phyloP scores from a whole-genome alignment of 106 monocot genomes.

The Phalaenopsis aphrodite region DNA sequence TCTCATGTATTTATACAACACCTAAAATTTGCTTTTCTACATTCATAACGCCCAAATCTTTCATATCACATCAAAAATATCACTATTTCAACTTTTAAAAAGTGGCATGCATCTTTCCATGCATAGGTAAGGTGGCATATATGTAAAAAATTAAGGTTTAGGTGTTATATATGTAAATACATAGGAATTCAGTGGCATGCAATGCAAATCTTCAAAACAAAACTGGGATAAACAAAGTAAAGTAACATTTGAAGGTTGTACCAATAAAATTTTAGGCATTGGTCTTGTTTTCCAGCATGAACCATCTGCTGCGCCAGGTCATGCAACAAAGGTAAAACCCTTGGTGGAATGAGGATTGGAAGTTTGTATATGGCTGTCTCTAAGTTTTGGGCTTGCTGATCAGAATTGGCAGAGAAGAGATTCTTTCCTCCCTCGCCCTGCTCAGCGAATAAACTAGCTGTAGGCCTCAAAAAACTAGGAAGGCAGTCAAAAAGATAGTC shows the following conservation, averaged over 20 bases:
- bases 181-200: no score
- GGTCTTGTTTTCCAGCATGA: slow-evolving; percentile 67
- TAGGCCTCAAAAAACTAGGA: slow-evolving; percentile 54
- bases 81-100: no score
- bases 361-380: slow-evolving; percentile 57
- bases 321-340: slow-evolving; percentile 67
- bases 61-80: no score
- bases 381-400: slow-evolving; percentile 30
- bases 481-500: slow-evolving; percentile 67
- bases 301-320: slow-evolving; percentile 73
- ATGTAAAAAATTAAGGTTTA: no score
- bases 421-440: slow-evolving; percentile 32
- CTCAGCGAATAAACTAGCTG: slow-evolving; percentile 23
- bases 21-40: no score
- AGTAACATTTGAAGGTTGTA: slow-evolving; percentile 8
- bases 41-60: no score
- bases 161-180: no score
- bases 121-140: no score
- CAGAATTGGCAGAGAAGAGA: slow-evolving; percentile 19
- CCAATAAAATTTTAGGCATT: slow-evolving; percentile 73
- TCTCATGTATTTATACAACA: no score
- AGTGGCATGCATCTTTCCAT: no score
- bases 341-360: slow-evolving; percentile 70
- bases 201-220: no score
- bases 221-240: neutral